These are phyloP conservation scores for Astrothelium subdiscretum DNA, from an alignment of 495 filamentous ascomycete genomes.

Conservation along the genomic window DNA sequence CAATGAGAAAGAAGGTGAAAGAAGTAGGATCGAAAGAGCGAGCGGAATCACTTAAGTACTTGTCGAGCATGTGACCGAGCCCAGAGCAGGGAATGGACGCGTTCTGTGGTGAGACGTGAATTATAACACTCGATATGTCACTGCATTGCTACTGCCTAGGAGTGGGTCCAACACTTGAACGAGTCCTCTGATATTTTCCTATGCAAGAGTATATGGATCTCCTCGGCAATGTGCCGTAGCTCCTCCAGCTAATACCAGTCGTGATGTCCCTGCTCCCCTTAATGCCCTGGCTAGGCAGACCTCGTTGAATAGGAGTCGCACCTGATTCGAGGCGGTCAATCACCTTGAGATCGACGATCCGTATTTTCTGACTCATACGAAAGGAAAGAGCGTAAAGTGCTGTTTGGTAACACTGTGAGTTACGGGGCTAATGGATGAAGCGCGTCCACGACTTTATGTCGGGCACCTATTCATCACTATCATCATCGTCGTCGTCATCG, in stretches of 20 bases:
- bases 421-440: neutral
- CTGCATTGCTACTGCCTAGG: too few relatives aligned
- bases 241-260: neutral
- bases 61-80: too few relatives aligned
- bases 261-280: neutral
- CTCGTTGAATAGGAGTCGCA: neutral
- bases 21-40: too few relatives aligned
- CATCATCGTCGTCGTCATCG: constrained; percentile 35
- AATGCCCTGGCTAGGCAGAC: too few relatives aligned
- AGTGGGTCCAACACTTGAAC: too few relatives aligned
- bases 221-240: neutral
- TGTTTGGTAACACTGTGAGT: neutral
- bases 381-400: neutral
- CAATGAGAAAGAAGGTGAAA: too few relatives aligned
- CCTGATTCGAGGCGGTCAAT: neutral
- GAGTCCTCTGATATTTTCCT: too few relatives aligned
- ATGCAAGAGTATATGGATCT: neutral
- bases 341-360: neutral
- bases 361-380: neutral
- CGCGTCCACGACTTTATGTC: neutral
- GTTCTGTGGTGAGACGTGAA: too few relatives aligned
- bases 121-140: too few relatives aligned
- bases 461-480: constrained; percentile 24
- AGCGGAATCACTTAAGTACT: too few relatives aligned
- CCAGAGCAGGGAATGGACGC: too few relatives aligned